phyloP scores from a whole-genome alignment of 495 filamentous ascomycete species.

The Astrothelium subdiscretum region DNA sequence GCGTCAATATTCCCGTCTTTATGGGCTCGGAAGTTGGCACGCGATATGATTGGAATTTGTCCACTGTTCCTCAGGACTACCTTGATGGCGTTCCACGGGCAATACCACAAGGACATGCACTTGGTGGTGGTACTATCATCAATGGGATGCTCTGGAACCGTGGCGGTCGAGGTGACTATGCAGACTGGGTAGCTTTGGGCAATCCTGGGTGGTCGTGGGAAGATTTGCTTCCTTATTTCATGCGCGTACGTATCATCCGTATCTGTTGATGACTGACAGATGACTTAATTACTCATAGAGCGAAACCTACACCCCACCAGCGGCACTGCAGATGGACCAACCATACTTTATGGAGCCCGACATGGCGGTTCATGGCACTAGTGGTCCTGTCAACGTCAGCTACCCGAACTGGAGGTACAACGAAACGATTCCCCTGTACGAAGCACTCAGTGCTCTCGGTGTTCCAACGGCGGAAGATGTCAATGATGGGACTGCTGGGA shows the following conservation, averaged over 20 bases:
- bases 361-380: constrained; percentile 11
- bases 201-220: constrained; percentile 12
- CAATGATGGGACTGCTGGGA: constrained; percentile 16
- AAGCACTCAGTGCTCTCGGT: constrained; percentile 15
- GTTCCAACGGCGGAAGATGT: constrained; percentile 19
- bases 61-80: constrained; percentile 11
- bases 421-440: constrained; percentile 10
- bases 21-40: constrained; percentile 14
- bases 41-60: constrained; percentile 19
- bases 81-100: constrained; percentile 13
- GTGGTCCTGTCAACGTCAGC: constrained; percentile 16
- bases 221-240: constrained; percentile 10
- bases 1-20: constrained; percentile 11
- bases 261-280: background rate
- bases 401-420: constrained; percentile 15
- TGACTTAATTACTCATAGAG: constrained; percentile 1
- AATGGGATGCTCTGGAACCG: constrained; percentile 13
- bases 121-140: constrained; percentile 11
- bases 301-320: constrained; percentile 10
- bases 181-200: constrained; percentile 10
- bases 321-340: background rate
- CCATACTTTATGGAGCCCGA: constrained; percentile 13
- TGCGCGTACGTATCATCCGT: background rate
- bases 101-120: constrained; percentile 14
- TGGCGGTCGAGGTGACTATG: constrained; percentile 8